These are phyloP conservation scores for Trichoderma sp. DNA, from an alignment of 2,329 filamentous ascomycete species.

Conservation along the genomic window DNA sequence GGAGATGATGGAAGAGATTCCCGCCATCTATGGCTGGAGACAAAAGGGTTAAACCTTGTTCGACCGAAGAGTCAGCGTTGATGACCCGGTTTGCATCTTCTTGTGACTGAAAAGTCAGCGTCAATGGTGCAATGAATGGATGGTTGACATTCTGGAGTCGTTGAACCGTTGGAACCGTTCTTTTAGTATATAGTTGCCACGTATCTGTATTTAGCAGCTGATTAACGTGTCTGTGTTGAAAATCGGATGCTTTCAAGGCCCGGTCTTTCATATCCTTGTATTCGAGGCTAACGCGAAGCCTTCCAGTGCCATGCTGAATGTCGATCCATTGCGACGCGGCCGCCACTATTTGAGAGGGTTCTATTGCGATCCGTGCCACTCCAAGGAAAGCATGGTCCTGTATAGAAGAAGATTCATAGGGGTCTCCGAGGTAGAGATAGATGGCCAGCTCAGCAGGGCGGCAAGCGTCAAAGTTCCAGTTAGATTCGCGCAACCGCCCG, in stretches of 20 bases:
- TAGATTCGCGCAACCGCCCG: background rate
- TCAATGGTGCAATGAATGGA: conserved; percentile 87
- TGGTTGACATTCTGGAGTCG: conserved; percentile 64
- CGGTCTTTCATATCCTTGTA: background rate
- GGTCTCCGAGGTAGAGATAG: background rate
- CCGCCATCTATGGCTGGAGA: conserved; percentile 87
- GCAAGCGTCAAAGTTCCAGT: background rate
- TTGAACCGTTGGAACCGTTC: background rate
- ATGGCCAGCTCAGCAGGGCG: background rate
- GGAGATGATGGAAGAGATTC: conserved; percentile 85
- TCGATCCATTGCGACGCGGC: background rate
- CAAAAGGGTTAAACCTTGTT: conserved; percentile 55
- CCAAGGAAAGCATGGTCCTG: background rate
- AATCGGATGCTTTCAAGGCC: background rate
- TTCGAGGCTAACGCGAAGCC: background rate
- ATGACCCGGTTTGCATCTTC: conserved; percentile 64
- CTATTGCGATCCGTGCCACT: background rate
- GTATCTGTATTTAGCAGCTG: background rate
- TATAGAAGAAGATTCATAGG: background rate
- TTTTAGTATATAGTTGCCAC: background rate
- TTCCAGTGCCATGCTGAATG: background rate
- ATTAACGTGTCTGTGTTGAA: background rate
- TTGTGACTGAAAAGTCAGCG: background rate
- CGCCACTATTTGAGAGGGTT: background rate
- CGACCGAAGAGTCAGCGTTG: conserved; percentile 47